Evolutionary conservation across 2,329 filamentous ascomycete genomes (phyloP).

Genomic region (Exophiala spinifera): DNA sequence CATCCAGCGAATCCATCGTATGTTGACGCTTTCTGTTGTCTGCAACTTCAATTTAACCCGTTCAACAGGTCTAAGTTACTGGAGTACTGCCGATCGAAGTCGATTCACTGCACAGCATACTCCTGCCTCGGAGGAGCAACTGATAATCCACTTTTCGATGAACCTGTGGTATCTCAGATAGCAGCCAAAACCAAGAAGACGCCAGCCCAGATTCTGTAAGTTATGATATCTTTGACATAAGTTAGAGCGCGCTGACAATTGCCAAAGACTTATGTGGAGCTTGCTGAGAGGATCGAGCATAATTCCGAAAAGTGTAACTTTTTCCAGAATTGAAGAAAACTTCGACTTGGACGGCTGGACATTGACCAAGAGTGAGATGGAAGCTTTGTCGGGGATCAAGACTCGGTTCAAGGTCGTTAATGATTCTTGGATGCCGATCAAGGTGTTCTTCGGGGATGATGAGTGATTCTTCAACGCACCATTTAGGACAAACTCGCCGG

Average conservation of each 20-base stretch:
- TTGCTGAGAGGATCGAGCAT: conserved; percentile 77
- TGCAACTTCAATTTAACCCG: not conserved
- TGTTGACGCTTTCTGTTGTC: not conserved
- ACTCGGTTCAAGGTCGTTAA: conserved; percentile 77
- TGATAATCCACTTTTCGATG: conserved; percentile 64
- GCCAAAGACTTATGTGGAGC: conserved; percentile 64
- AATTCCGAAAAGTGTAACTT: conserved; percentile 78
- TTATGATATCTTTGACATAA: conserved; percentile 58
- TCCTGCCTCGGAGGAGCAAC: conserved; percentile 68
- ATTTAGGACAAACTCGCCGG: too few species aligned
- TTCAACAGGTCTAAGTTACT: conserved; percentile 60
- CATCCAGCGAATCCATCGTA: conserved; percentile 29
- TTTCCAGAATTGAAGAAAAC: conserved; percentile 70
- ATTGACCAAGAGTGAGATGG: conserved; percentile 68
- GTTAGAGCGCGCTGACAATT: conserved; percentile 38
- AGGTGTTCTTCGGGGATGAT: conserved; percentile 65
- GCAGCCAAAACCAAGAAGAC: conserved; percentile 8
- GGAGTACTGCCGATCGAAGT: conserved; percentile 66
- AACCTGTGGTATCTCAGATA: conserved; percentile 12
- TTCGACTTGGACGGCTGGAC: conserved; percentile 72
- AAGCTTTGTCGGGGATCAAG: conserved; percentile 62
- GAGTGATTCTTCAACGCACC: conserved; percentile 13
- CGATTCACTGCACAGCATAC: conserved; percentile 64
- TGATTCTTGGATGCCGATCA: conserved; percentile 67
- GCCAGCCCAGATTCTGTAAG: conserved; percentile 21